These are phyloP conservation scores for Stephanodiscus minutulus DNA, from an alignment of 108 stramenopile genomes.

Conservation along the genomic window DNA sequence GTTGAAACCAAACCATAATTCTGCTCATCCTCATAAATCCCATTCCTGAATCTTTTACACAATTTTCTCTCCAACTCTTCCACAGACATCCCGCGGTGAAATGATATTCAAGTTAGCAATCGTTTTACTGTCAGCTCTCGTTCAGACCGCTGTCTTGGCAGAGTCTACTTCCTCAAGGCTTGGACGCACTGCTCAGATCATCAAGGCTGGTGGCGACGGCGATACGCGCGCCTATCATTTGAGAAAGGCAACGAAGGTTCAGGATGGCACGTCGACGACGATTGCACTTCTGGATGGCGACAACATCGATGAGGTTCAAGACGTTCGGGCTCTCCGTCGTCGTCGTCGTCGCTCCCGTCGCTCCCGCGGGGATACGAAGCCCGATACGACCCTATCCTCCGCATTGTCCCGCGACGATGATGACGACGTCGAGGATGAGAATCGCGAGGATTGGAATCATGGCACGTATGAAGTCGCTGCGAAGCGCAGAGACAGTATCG, in stretches of 20 bases:
- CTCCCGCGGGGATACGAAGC: too few relatives aligned
- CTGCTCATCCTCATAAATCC: too few relatives aligned
- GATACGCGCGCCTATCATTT: neutral
- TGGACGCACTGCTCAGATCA: neutral
- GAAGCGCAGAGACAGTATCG: slow-evolving; percentile 15
- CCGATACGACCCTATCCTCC: too few relatives aligned
- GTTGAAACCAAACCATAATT: neutral
- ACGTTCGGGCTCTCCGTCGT: too few relatives aligned
- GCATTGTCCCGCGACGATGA: too few relatives aligned
- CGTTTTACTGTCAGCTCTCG: slow-evolving; percentile 1
- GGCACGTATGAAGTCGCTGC: slow-evolving; percentile 38
- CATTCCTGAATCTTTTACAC: too few relatives aligned
- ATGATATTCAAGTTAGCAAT: neutral
- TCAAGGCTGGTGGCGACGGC: neutral
- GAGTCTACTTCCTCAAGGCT: neutral
- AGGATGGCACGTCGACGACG: neutral
- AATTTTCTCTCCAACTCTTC: too few relatives aligned
- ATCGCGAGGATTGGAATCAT: slow-evolving; percentile 41
- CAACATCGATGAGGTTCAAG: slow-evolving; percentile 4
- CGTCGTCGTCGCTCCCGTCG: too few relatives aligned
- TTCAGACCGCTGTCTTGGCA: neutral
- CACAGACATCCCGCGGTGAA: too few relatives aligned
- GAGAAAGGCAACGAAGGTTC: slow-evolving; percentile 13
- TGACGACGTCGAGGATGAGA: too few relatives aligned
- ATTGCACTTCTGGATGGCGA: neutral